A percentile compares a stretch with the other conserved stretches of the same genome.
These are phyloP conservation scores for Claviceps cyperi DNA, from an alignment of 2,329 filamentous ascomycete genomes.

Conservation along the genomic window DNA sequence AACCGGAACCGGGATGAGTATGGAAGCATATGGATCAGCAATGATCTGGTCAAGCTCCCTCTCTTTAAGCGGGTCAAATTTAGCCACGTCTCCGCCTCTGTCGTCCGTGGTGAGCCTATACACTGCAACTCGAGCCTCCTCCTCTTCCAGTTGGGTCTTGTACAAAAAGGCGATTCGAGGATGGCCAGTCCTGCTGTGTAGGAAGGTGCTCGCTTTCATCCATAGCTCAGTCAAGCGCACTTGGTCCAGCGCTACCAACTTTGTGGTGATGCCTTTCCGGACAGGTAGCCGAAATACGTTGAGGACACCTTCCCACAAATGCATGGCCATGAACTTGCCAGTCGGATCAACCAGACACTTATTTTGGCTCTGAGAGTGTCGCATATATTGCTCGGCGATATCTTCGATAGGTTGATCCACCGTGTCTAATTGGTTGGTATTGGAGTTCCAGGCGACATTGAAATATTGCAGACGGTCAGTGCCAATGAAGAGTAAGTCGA, in stretches of 20 bases:
- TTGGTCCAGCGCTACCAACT: constrained; percentile 36
- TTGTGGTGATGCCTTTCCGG: constrained; percentile 29
- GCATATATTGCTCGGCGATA: constrained; percentile 43
- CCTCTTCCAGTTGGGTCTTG: constrained; percentile 35
- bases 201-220: constrained; percentile 42
- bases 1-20: constrained; percentile 48
- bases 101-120: constrained; percentile 47
- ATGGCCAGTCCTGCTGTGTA: constrained; percentile 43
- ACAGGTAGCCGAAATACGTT: constrained; percentile 37
- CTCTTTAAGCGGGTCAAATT: constrained; percentile 40
- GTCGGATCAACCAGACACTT: constrained; percentile 74
- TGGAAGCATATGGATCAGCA: constrained; percentile 39
- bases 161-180: constrained; percentile 45
- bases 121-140: constrained; percentile 40
- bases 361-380: constrained; percentile 71
- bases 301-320: constrained; percentile 46
- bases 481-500: constrained; percentile 81
- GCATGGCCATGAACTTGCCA: constrained; percentile 42
- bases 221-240: constrained; percentile 44
- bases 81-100: constrained; percentile 36
- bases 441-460: constrained; percentile 66
- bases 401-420: constrained; percentile 38
- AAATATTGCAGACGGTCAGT: constrained; percentile 88
- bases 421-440: constrained; percentile 35
- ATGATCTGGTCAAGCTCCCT: constrained; percentile 40